These are phyloP conservation scores for Fraxinus velutina DNA, from an alignment of 305 asterid species.

Conservation along the genomic window DNA sequence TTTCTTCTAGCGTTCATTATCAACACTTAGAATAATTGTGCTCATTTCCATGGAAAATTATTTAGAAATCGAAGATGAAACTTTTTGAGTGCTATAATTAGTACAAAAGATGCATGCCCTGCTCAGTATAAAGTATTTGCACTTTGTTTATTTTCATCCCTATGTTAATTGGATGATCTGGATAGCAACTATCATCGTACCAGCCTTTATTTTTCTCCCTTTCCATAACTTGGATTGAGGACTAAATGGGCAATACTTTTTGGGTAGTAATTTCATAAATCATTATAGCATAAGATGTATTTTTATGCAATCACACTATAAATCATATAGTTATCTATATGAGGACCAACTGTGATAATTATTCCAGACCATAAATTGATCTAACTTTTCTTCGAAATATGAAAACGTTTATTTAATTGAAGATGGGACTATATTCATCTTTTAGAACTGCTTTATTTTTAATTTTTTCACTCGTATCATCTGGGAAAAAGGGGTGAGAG, in stretches of 20 bases:
- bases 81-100: background rate
- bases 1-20: background rate
- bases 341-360: background rate
- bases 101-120: background rate
- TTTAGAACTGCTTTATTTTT: background rate
- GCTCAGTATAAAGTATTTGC: background rate
- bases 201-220: background rate
- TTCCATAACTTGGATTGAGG: background rate
- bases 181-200: background rate
- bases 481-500: background rate
- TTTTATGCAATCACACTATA: background rate
- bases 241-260: background rate
- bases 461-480: background rate
- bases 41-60: background rate
- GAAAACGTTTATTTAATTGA: background rate
- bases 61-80: background rate
- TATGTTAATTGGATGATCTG: background rate
- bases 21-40: background rate
- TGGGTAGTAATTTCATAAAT: background rate
- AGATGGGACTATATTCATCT: background rate
- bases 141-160: background rate
- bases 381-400: background rate
- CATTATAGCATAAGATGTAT: background rate
- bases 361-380: background rate
- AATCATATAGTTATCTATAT: background rate